These are phyloP conservation scores for Picea mariana DNA, from an alignment of 83 land plant species.

Conservation along the genomic window DNA sequence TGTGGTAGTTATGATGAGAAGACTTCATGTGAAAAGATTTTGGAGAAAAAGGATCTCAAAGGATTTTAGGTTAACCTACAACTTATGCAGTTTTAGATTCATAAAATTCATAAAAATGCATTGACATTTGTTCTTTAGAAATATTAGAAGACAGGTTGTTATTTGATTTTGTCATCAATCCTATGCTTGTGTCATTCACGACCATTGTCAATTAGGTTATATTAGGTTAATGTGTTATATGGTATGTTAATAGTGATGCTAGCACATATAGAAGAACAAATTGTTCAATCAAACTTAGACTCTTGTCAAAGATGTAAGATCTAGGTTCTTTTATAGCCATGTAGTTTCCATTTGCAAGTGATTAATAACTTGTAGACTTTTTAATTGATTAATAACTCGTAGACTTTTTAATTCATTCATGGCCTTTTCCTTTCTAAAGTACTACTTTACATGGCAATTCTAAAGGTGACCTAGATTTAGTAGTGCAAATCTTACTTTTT, in stretches of 20 bases:
- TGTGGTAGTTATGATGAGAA: constrained; percentile 71
- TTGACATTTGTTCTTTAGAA: neutral
- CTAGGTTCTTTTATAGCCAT: neutral
- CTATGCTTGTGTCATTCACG: neutral
- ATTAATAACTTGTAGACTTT: too few relatives aligned
- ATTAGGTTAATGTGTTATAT: neutral
- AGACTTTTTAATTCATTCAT: too few relatives aligned
- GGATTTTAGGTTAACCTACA: constrained; percentile 62
- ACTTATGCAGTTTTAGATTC: constrained; percentile 2
- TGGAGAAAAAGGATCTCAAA: constrained; percentile 60
- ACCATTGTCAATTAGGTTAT: neutral
- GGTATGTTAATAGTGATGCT: neutral
- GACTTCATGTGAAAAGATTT: constrained; percentile 63
- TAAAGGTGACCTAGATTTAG: too few relatives aligned
- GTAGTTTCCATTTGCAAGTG: neutral
- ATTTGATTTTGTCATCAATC: neutral
- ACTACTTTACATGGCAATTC: too few relatives aligned
- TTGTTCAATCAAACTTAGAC: neutral
- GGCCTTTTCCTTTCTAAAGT: too few relatives aligned
- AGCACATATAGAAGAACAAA: neutral
- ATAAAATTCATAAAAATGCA: neutral
- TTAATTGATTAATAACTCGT: too few relatives aligned
- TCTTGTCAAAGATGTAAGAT: neutral
- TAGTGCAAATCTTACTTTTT: too few relatives aligned
- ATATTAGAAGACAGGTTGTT: neutral